Evolutionary conservation across 768 basidiomycete genomes (phyloP), one percentile per base, ranked within the genome.

Genomic region (Sporobolomyces phaffii): DNA sequence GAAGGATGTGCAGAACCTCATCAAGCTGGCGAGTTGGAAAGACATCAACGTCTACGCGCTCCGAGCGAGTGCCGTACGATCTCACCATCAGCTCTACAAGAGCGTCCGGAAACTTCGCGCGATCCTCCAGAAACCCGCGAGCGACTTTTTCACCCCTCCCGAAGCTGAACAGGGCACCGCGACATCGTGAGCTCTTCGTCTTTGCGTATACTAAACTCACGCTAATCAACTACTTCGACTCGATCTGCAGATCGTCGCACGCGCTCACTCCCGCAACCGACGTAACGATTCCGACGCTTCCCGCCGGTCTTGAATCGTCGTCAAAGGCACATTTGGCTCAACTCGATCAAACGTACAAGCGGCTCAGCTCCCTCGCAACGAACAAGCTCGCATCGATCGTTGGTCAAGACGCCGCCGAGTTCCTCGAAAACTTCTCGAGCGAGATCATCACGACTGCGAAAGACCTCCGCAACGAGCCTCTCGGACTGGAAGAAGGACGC

Each of bases 11-110:
- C 84, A 82, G 64, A 85, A 83, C 48, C 87, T 91, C 75, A 87
- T 98, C 80, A 94, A 92, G 77, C 81, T 99, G 49, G 96, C 96
- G 2, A 97, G 92, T 74, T 98, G 96, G 96, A 96, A 89, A 77
- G 96, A 99, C 75, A 81, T 92, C 75, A 99, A 98, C 74, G 88
- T 98, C 14, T 87, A 90, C 69, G 92, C 96, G 3, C 81, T 99
- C 64, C 89, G 88, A 77, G 86, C 88, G 66, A 96, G 92, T 75
- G 92, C 96, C 0, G 85, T 88, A 65, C 85, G 82, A 73, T 91
- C 91, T 2, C 96, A 99, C 76, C 86, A 86, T 64, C 90, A 93
- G 69, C 80, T 99, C 3, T 92, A 90, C 83, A 91, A 90, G 77
- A 83, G 85, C 69, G 84, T 97, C 65, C 85, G 90, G 57, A 96